These are phyloP conservation scores for Aspergillus ochraceoroseus DNA, from an alignment of 2,329 filamentous ascomycete genomes.

Conservation along the genomic window DNA sequence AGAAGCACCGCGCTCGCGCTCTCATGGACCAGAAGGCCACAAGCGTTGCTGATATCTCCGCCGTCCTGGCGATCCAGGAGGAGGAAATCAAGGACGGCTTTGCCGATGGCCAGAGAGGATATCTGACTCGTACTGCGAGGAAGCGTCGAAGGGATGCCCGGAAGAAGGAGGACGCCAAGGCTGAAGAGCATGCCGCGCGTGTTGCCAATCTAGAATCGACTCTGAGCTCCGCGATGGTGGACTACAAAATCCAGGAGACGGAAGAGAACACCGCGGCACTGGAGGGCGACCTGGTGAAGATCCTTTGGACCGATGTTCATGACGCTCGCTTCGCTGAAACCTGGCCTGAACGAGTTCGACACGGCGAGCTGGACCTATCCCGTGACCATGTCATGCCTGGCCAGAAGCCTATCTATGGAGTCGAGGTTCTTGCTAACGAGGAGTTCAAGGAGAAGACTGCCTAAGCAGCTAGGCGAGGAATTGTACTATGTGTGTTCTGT, in stretches of 20 bases:
- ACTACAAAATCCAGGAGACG: conserved; percentile 31
- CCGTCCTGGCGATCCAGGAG: conserved; percentile 51
- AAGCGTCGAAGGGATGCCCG: conserved; percentile 31
- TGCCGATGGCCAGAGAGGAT: conserved; percentile 30
- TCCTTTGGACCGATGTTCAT: conserved; percentile 46
- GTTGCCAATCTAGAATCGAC: conserved; percentile 21
- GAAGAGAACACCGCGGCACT: conserved; percentile 26
- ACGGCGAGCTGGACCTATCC: conserved; percentile 40
- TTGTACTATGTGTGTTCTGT: no score
- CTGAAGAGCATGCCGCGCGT: conserved; percentile 23
- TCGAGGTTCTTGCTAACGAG: conserved; percentile 25
- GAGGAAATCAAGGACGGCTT: conserved; percentile 32
- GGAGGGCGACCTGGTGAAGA: conserved; percentile 36
- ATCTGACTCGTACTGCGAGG: conserved; percentile 29
- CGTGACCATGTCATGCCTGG: conserved; percentile 36
- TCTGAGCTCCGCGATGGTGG: conserved; percentile 18
- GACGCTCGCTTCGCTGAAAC: conserved; percentile 41
- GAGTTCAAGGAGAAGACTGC: conserved; percentile 27
- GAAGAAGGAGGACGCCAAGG: conserved; percentile 23
- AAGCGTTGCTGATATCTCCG: conserved; percentile 56
- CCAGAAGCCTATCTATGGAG: conserved; percentile 22
- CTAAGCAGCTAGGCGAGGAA: conserved; percentile 4
- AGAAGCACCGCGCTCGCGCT: conserved; percentile 48
- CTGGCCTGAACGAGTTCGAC: conserved; percentile 44
- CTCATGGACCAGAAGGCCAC: conserved; percentile 64